Conservation (phyloP, 306 rosid genomes). For the Ormosia semicastrata region DNA sequence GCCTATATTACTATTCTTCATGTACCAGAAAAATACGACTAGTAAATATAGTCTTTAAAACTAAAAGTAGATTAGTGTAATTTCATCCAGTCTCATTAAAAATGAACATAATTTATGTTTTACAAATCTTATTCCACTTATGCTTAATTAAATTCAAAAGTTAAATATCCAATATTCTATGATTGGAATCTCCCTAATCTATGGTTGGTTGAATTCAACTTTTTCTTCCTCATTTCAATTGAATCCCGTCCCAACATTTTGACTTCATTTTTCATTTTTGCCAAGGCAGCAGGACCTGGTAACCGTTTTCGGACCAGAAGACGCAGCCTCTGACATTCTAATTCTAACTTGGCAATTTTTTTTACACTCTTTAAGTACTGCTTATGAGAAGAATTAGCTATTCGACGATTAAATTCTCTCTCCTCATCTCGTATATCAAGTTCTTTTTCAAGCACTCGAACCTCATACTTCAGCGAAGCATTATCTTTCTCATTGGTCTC, state of each 20-base stretch:
- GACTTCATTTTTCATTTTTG: constrained; percentile 84
- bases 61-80: neutral
- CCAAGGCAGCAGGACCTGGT: constrained; percentile 91
- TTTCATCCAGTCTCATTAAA: neutral
- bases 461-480: too few relatives aligned
- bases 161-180: neutral
- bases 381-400: constrained; percentile 73
- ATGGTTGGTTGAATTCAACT: constrained; percentile 40
- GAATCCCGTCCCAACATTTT: constrained; percentile 74
- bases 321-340: constrained; percentile 91
- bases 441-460: too few relatives aligned
- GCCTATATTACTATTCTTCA: neutral
- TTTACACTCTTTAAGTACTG: constrained; percentile 71
- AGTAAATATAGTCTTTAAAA: neutral
- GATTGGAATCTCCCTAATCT: neutral
- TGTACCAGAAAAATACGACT: neutral
- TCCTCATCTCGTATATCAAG: too few relatives aligned
- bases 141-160: neutral
- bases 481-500: too few relatives aligned
- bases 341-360: constrained; percentile 78
- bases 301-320: constrained; percentile 76
- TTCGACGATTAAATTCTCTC: constrained; percentile 73
- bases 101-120: neutral
- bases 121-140: neutral
- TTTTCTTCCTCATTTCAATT: constrained; percentile 52